Evolutionary conservation across 116 monocot species (phyloP).

Genomic region (Phalaenopsis hybrid): DNA sequence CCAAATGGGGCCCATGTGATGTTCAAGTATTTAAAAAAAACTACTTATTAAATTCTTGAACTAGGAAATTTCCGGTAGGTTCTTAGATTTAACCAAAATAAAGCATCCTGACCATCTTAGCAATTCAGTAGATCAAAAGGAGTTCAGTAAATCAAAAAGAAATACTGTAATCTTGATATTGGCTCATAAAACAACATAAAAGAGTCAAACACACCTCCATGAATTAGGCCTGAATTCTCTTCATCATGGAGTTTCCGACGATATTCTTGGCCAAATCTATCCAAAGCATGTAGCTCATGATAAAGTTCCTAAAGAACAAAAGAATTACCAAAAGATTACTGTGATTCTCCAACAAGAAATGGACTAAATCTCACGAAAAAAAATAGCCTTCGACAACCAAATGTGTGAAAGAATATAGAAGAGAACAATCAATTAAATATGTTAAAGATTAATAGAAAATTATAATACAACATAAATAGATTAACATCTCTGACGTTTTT

Average conservation of each 20-base stretch:
- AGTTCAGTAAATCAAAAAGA: not conserved
- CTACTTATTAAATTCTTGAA: not conserved
- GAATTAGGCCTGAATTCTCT: conserved; percentile 13
- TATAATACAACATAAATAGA: not conserved
- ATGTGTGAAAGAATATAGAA: not conserved
- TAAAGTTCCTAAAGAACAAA: conserved; percentile 22
- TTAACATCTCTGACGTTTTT: not conserved
- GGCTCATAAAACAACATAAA: not conserved
- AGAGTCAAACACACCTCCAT: conserved; percentile 10
- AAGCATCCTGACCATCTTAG: not conserved
- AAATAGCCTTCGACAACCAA: not conserved
- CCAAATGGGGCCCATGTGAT: no score
- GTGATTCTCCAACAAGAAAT: not conserved
- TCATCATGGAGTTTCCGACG: conserved; percentile 23
- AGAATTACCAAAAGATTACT: not conserved
- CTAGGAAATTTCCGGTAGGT: not conserved
- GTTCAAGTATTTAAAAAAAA: not conserved
- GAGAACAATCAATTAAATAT: not conserved
- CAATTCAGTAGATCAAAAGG: not conserved
- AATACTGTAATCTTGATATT: not conserved
- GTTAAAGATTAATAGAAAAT: not conserved
- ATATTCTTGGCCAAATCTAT: conserved; percentile 29
- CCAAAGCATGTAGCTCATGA: conserved; percentile 24
- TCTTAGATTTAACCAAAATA: not conserved
- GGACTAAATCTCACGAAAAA: not conserved